Percentiles rank a stretch among this genome's conserved stretches.
Evolutionary conservation across 2,329 filamentous ascomycete species (phyloP).

Genomic region (Trichoderma oligosporum): DNA sequence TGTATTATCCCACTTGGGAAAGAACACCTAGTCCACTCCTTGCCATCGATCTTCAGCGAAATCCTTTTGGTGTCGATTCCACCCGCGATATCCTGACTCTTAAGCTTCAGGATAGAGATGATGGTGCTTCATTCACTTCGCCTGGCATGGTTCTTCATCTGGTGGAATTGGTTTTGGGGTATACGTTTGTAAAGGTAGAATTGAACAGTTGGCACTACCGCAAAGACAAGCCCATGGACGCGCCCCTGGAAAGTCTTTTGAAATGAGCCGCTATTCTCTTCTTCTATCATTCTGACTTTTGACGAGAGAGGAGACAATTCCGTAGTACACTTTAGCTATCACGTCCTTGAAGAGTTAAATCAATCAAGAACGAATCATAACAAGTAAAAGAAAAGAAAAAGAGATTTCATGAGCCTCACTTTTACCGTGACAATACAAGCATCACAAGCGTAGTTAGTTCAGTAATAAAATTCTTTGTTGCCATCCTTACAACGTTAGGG

Average conservation of each 20-base stretch:
- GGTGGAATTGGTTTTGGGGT: constrained; percentile 47
- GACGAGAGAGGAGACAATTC: too few species aligned
- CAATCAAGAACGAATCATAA: not conserved
- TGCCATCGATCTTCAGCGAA: constrained; percentile 43
- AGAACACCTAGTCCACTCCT: too few species aligned
- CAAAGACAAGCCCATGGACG: constrained; percentile 20
- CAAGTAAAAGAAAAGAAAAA: not conserved
- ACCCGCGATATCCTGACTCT: constrained; percentile 44
- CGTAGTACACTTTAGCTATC: too few species aligned
- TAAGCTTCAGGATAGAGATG: constrained; percentile 33
- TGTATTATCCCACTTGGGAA: too few species aligned
- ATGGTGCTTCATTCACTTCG: constrained; percentile 35
- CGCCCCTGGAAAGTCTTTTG: too few species aligned
- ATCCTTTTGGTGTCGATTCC: constrained; percentile 42
- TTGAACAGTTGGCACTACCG: constrained; percentile 28
- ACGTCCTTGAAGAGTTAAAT: too few species aligned
- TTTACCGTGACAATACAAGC: not conserved
- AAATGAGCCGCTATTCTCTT: too few species aligned
- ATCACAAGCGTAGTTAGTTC: constrained; percentile 24
- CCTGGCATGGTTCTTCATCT: constrained; percentile 42
- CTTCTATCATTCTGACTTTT: too few species aligned
- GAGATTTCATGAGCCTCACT: not conserved
- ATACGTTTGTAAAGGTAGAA: constrained; percentile 29
- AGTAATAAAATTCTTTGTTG: constrained; percentile 26
- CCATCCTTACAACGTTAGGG: constrained; percentile 24